Evolutionary conservation across 192 early-diverging fungal genomes (phyloP).

Genomic region (Backusella tuberculispora): DNA sequence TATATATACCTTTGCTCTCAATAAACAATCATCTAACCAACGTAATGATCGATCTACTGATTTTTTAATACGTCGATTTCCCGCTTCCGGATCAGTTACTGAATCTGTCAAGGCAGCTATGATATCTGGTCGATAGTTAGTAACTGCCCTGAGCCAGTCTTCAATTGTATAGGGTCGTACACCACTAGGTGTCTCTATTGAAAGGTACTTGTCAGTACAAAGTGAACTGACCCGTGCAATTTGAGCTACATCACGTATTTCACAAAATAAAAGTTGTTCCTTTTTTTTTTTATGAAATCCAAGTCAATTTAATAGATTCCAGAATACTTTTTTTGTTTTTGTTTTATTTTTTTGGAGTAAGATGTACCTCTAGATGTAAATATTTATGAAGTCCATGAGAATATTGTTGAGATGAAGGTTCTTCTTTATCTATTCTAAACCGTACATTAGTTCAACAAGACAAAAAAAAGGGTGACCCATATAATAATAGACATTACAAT

Average conservation of each 20-base stretch:
- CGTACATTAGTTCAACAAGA: background rate
- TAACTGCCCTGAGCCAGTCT: slow-evolving; percentile 44
- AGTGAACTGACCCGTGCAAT: slow-evolving; percentile 25
- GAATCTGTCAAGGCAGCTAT: slow-evolving; percentile 46
- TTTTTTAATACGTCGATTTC: slow-evolving; percentile 45
- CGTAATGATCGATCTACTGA: slow-evolving; percentile 53
- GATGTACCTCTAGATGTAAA: slow-evolving; percentile 43
- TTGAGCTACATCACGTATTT: slow-evolving; percentile 51
- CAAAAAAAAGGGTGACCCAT: background rate
- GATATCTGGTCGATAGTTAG: slow-evolving; percentile 53
- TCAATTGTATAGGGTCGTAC: slow-evolving; percentile 52
- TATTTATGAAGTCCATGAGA: slow-evolving; percentile 49
- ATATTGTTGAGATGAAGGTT: slow-evolving; percentile 41
- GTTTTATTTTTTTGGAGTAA: background rate
- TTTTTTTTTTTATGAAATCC: background rate
- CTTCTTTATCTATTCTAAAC: slow-evolving; percentile 41
- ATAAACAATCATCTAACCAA: slow-evolving; percentile 51
- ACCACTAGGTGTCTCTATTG: slow-evolving; percentile 51
- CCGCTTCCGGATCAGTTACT: slow-evolving; percentile 40
- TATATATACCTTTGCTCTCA: slow-evolving; percentile 41
- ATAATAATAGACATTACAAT: slow-evolving; percentile 35
- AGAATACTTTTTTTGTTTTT: background rate
- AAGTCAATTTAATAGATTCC: slow-evolving; percentile 9
- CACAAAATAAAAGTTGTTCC: slow-evolving; percentile 47
- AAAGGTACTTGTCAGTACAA: slow-evolving; percentile 56